Evolutionary conservation across 1,139 yeast genomes (phyloP), one percentile per base, ranked within the genome.

Genomic region (Magnusiomyces starmeri): DNA sequence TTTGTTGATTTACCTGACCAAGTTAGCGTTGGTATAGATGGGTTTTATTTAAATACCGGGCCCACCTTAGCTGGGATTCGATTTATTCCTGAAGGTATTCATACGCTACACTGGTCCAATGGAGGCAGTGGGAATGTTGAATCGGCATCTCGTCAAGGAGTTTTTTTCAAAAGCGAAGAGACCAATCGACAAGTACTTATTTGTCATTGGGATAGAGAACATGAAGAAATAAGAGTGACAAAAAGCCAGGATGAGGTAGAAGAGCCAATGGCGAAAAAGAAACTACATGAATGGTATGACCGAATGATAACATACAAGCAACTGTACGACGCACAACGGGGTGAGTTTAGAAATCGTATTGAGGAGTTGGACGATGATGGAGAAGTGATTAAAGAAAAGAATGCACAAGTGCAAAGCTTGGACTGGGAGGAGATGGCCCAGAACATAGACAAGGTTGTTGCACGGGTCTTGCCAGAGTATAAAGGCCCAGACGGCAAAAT

Each of bases 61-160:
- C 27, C 26, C 16, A 14, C 43, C 22, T 22, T 42, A 16, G 21
- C 27, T 7, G 46, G 46, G 3, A 26, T 43, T 25, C 20, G 21
- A 16, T 21, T 2, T 7, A 6, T 43, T 6, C 21, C 21, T 2
- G 16, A 16, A 2, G 46, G 46, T 4, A 20, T 29, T 3, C 46
- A 43, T 18, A 43, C 46, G 26, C 10, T 43, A 8, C 46, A 43
- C 14, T 43, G 46, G 46, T 27, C 46, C 8, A 37, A 25, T 29
- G 37, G 21, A 14, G 43, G 43, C 14, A 6, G 22, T 9, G 39
- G 21, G n/a, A 16, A 18, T 18, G 16, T 43, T n/a, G 46, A 43
- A 6, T 29, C 26, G 4, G 14, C 25, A 12, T 26, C 29, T 4
- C 46, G 46, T 4, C 29, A 21, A 14, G 46, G 46, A 9, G 46